Base-by-base conservation (phyloP, 208 protist genomes). In the Phytomonas sp. region DNA sequence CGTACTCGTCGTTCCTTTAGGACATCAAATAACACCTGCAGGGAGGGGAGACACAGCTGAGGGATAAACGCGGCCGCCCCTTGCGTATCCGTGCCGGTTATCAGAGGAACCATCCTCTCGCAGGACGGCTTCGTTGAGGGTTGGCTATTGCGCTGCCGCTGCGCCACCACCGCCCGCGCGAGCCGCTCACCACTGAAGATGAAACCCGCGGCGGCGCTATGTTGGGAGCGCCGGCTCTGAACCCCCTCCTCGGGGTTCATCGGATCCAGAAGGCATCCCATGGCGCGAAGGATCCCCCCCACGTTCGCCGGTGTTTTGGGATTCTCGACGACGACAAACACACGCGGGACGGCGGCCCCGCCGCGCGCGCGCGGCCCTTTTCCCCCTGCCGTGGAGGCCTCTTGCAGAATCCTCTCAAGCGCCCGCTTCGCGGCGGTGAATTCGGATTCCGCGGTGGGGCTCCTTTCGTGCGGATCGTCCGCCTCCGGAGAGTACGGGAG, bases 291-390 rank as follows among this genome's bases (percentile, higher is more conserved):
- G 51, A 91, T 89, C 67, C 83, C 82, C 32, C 86, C 86, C 13
- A 81, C 36, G 62, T 91, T 91, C 13, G 78, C 76, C 0, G 86
- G 86, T 13, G 82, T 91, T 66, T 91, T 91, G 0, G 86, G 83
- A 67, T 91, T 89, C 43, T 87, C 83, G 2, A 91, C 75, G 6
- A 84, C 85, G 8, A 91, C 37, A 46, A 88, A 87, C 17, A 91
- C 64, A 15, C 71, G 66, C 31, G 79, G 69, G 15, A 62, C 37
- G 33, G 69, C 59, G 62, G 9, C 26, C 59, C 62, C 67, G 7
- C 4, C 62, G 4, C 28, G 26, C 29, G 33, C 1, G 33, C 63
- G 8, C 26, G 36, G 0, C 36, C n/a, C 46, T n/a, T 46, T 32
- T 26, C 26, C 33, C 31, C 46, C 29, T 4, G 33, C 33, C 30